Conservation (phyloP, 305 asterid genomes). For the Rubia tinctorum region DNA sequence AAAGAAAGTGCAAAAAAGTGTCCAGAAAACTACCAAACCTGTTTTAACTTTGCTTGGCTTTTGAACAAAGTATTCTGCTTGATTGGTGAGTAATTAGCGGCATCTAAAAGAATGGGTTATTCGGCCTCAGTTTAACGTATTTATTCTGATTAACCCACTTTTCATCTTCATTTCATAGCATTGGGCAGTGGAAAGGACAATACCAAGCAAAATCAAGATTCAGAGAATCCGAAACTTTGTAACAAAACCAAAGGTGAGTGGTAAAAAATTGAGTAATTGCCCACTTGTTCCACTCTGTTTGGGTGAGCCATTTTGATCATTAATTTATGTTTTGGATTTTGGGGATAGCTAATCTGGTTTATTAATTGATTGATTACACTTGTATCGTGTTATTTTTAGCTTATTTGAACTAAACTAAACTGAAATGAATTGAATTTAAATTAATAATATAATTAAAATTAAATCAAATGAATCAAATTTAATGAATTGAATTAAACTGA, state of each 20-base stretch:
- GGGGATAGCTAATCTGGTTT: too few species aligned
- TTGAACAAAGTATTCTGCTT: background rate
- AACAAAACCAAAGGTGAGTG: background rate
- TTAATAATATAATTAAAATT: too few species aligned
- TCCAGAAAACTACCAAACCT: conserved; percentile 4
- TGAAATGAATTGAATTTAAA: too few species aligned
- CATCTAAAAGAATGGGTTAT: background rate
- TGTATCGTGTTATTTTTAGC: too few species aligned
- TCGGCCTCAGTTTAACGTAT: background rate
- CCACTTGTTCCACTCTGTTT: too few species aligned
- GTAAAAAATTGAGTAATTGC: too few species aligned
- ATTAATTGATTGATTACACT: too few species aligned
- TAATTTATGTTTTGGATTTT: too few species aligned
- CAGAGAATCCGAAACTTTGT: background rate
- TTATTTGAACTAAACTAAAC: too few species aligned
- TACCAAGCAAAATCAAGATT: background rate
- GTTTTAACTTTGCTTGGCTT: conserved; percentile 4
- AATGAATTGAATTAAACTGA: too few species aligned
- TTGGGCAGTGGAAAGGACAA: conserved; percentile 2
- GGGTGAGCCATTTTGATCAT: too few species aligned
- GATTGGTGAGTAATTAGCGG: background rate
- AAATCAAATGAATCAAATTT: too few species aligned
- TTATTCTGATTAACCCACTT: background rate
- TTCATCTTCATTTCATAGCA: background rate
- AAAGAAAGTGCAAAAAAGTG: background rate